Evolutionary conservation across 225 moss, liverwort and hornwort genomes (phyloP), one percentile per base, ranked within the genome.

Genomic region (Bryum argenteum): DNA sequence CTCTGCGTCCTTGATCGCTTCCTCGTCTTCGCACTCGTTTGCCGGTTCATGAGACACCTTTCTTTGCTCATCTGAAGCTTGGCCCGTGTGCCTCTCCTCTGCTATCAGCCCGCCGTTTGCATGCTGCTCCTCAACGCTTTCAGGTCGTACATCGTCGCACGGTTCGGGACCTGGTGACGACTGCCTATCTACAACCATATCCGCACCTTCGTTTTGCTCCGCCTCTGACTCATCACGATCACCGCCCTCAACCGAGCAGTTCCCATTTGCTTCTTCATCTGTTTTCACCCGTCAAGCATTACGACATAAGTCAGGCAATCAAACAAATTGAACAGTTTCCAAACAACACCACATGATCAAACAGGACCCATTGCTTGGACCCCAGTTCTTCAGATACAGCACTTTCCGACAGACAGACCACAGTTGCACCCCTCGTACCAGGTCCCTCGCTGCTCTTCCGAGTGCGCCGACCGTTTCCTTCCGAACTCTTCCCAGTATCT

Each of bases 381-480:
- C 1, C 7, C 16, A 66, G 17, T 23, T 42, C 16, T 9, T 52
- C 70, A 3, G 50, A 14, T 2, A 45, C 41, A 8, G 42, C 20
- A 28, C 52, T 56, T 43, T 66, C 3, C n/a, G 3, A 62, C 28
- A 58, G 33, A 62, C 42, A 18, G 11, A 63, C 58, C 71, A 38
- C 51, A 69, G 40, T 9, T 18, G 52, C 54, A 68, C 38, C 39
- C 26, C 24, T 74, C 90, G 6, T 80, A 90, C 92, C 92, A 58
- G 88, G 77, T 11, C 85, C 87, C 66, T 92, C 90, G 61, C 82
- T 88, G 78, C 79, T 90, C 77, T 79, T 88, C 78, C 79, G 81
- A 10, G 77, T 56, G 38, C 85, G 82, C 51, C 84, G 86, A 22
- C 23, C 71, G 19, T 14, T 58, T 33, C 65, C 78, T 53, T 91